These are phyloP conservation scores for Agapanthus africanus DNA, from an alignment of 106 monocot genomes.

Conservation along the genomic window DNA sequence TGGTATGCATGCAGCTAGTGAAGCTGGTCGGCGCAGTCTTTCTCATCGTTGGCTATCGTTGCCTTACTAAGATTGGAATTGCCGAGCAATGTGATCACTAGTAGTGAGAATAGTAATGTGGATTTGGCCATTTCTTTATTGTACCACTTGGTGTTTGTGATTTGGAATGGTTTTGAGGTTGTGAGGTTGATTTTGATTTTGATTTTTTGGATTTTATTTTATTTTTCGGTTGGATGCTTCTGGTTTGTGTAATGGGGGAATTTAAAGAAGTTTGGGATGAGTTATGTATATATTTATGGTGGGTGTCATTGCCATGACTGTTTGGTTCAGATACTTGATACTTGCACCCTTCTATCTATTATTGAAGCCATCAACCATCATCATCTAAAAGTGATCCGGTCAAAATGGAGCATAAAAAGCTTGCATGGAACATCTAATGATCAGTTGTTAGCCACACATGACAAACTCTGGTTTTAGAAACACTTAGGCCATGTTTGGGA, in stretches of 20 bases:
- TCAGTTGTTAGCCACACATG: too few species aligned
- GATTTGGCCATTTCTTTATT: neutral
- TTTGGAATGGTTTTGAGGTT: neutral
- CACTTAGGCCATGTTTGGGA: neutral
- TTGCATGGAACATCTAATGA: too few species aligned
- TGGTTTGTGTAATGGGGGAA: too few species aligned
- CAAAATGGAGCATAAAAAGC: neutral
- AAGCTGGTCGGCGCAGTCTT: constrained; percentile 33
- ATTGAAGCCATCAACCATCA: neutral
- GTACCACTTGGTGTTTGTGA: neutral
- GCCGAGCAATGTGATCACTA: neutral
- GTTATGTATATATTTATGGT: neutral
- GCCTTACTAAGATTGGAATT: neutral
- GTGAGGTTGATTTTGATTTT: neutral
- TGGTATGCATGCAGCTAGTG: constrained; percentile 31
- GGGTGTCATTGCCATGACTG: too few species aligned
- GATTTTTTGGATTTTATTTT: too few species aligned
- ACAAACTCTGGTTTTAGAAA: too few species aligned
- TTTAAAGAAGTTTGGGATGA: neutral
- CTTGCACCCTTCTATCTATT: neutral
- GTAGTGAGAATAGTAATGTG: neutral
- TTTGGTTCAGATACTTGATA: neutral
- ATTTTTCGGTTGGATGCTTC: too few species aligned
- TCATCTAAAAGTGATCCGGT: neutral
- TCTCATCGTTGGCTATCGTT: constrained; percentile 19